A percentile compares a stretch with the other conserved stretches of the same genome.
These are phyloP conservation scores for Trichaptum fuscoviolaceum DNA, from an alignment of 768 basidiomycete genomes.

Conservation along the genomic window DNA sequence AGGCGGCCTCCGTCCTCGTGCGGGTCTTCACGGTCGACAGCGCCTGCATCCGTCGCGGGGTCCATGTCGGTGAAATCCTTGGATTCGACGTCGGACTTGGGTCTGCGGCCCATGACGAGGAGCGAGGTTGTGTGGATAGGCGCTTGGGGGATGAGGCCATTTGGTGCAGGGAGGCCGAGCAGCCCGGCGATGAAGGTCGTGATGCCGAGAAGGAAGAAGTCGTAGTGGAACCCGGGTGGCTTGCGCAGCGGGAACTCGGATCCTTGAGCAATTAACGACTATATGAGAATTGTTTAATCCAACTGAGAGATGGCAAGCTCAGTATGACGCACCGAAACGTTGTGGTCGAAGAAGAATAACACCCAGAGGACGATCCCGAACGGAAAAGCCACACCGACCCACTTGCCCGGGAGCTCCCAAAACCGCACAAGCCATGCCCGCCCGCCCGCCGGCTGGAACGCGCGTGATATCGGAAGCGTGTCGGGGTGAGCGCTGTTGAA, in stretches of 20 bases:
- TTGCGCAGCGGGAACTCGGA: constrained; percentile 87
- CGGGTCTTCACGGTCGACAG: neutral
- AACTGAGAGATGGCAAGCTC: constrained; percentile 1
- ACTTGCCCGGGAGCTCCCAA: constrained; percentile 84
- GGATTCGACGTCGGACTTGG: constrained; percentile 32
- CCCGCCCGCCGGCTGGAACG: constrained; percentile 67
- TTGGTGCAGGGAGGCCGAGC: constrained; percentile 83
- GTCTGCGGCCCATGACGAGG: constrained; percentile 52
- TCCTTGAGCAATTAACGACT: constrained; percentile 92
- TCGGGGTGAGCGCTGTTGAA: constrained; percentile 55
- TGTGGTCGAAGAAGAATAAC: constrained; percentile 93
- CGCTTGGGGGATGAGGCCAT: constrained; percentile 81
- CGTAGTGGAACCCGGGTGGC: constrained; percentile 81
- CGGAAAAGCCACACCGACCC: constrained; percentile 85
- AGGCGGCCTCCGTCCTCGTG: constrained; percentile 10
- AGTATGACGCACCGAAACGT: constrained; percentile 64
- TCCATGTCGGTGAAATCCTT: constrained; percentile 25
- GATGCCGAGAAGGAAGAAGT: constrained; percentile 87
- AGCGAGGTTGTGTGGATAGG: constrained; percentile 90
- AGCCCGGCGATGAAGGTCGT: constrained; percentile 86
- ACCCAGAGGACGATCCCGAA: constrained; percentile 89
- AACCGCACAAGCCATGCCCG: constrained; percentile 83
- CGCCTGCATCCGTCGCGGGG: neutral
- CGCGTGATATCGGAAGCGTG: constrained; percentile 63
- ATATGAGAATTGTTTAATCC: constrained; percentile 7